phyloP scores from a whole-genome alignment of 2,329 filamentous ascomycete species.

The Colletotrichum sidae region DNA sequence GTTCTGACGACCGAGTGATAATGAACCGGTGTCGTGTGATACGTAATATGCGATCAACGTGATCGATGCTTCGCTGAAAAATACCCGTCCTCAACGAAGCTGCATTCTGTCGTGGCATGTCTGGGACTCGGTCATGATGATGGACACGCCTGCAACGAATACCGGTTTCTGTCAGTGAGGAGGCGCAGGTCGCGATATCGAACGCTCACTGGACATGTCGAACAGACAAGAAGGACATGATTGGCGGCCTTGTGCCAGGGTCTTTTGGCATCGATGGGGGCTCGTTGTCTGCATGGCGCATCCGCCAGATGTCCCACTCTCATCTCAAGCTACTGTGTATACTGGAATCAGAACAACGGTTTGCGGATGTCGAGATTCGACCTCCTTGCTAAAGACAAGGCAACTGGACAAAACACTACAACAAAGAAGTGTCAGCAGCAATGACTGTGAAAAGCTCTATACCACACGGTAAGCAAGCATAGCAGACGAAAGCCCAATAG shows the following conservation, averaged over 20 bases:
- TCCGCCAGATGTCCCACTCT: conserved; percentile 18
- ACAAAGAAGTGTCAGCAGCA: no score
- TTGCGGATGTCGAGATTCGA: conserved; percentile 13
- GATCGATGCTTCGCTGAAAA: no score
- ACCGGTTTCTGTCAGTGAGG: not conserved
- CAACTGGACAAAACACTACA: not conserved
- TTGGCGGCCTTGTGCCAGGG: conserved; percentile 23
- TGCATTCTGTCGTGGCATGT: conserved; percentile 5
- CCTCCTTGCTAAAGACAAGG: conserved; percentile 29
- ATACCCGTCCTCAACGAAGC: not conserved
- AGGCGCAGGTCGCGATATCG: not conserved
- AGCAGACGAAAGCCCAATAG: no score
- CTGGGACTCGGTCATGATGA: not conserved
- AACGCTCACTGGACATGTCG: conserved; percentile 1
- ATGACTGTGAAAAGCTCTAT: no score
- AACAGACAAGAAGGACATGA: not conserved
- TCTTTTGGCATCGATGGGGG: conserved; percentile 2
- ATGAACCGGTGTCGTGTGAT: no score
- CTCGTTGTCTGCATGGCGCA: conserved; percentile 16
- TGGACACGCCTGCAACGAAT: not conserved
- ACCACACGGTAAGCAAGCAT: no score
- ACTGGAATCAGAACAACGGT: conserved; percentile 17
- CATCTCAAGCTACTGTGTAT: conserved; percentile 19
- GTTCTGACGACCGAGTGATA: no score
- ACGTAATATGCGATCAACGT: no score